A percentile compares a stretch with the other conserved stretches of the same genome.
Evolutionary conservation across 2,329 filamentous ascomycete genomes (phyloP).

Genomic region (Alternaria arborescens): DNA sequence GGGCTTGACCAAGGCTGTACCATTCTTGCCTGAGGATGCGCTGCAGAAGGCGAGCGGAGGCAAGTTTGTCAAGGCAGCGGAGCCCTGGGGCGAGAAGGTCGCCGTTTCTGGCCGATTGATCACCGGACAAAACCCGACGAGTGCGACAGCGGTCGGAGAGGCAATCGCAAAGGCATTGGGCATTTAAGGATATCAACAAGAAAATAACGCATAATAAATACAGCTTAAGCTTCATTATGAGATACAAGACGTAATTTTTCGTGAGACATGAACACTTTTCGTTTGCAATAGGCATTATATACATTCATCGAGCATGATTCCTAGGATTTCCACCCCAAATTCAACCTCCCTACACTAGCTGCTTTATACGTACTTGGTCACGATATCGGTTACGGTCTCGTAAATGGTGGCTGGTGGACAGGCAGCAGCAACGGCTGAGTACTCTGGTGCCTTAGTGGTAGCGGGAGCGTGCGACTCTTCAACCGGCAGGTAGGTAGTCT

Average conservation of each 20-base stretch:
- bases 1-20: conserved; percentile 57
- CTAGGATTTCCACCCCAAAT: background rate
- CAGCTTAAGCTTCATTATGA: background rate
- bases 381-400: conserved; percentile 5
- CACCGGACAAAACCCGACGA: conserved; percentile 60
- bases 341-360: background rate
- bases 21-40: conserved; percentile 69
- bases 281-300: background rate
- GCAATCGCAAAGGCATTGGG: conserved; percentile 53
- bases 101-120: conserved; percentile 53
- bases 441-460: conserved; percentile 7
- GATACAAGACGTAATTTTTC: background rate
- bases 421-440: conserved; percentile 2
- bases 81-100: conserved; percentile 58
- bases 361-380: conserved; percentile 2
- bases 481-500: conserved; percentile 11
- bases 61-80: conserved; percentile 64
- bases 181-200: conserved; percentile 16
- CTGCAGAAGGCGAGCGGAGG: conserved; percentile 61
- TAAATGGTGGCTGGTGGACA: conserved; percentile 10
- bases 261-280: background rate
- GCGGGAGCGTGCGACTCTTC: background rate
- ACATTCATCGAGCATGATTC: background rate
- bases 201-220: background rate
- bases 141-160: conserved; percentile 55